A percentile compares a stretch with the other conserved stretches of the same genome.
These are phyloP conservation scores for Penicillium sp. DNA, from an alignment of 2,329 filamentous ascomycete species.

Conservation along the genomic window DNA sequence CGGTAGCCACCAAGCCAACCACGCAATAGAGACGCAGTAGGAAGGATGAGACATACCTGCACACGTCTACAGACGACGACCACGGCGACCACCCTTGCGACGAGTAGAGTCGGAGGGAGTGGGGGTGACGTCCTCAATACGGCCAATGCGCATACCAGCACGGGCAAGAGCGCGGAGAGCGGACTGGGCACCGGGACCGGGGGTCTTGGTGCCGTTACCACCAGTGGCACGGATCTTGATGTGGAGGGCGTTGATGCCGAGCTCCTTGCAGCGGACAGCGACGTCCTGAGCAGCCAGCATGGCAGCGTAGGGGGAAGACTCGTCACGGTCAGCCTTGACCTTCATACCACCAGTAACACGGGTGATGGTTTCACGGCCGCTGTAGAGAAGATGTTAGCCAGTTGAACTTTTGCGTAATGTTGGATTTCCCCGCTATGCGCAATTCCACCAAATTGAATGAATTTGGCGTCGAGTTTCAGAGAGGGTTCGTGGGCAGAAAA, in stretches of 20 bases:
- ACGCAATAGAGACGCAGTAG: slow-evolving; percentile 28
- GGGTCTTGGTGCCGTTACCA: slow-evolving; percentile 99
- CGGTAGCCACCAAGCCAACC: slow-evolving; percentile 35
- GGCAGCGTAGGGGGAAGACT: slow-evolving; percentile 99
- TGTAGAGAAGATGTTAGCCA: slow-evolving; percentile 41
- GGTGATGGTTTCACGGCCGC: slow-evolving; percentile 99
- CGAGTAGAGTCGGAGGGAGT: slow-evolving; percentile 99
- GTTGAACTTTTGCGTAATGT: neutral
- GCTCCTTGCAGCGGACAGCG: slow-evolving; percentile 83
- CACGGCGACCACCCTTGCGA: slow-evolving; percentile 99
- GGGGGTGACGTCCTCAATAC: slow-evolving; percentile 99
- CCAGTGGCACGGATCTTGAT: slow-evolving; percentile 99
- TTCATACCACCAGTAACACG: slow-evolving; percentile 99
- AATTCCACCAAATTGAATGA: slow-evolving; percentile 3
- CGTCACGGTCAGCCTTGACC: slow-evolving; percentile 99
- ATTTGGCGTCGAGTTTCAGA: neutral
- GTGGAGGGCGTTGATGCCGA: slow-evolving; percentile 93
- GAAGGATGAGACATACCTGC: slow-evolving; percentile 32
- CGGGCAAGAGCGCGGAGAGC: slow-evolving; percentile 97
- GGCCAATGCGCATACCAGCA: slow-evolving; percentile 99
- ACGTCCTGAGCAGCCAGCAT: slow-evolving; percentile 99
- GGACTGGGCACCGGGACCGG: slow-evolving; percentile 97
- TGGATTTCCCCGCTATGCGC: neutral
- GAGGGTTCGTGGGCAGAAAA: slow-evolving; percentile 10
- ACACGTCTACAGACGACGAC: slow-evolving; percentile 93